Percentiles rank a stretch among this genome's conserved stretches.
Evolutionary conservation across 2,329 filamentous ascomycete species (phyloP).

Genomic region (Ilyonectria destructans): DNA sequence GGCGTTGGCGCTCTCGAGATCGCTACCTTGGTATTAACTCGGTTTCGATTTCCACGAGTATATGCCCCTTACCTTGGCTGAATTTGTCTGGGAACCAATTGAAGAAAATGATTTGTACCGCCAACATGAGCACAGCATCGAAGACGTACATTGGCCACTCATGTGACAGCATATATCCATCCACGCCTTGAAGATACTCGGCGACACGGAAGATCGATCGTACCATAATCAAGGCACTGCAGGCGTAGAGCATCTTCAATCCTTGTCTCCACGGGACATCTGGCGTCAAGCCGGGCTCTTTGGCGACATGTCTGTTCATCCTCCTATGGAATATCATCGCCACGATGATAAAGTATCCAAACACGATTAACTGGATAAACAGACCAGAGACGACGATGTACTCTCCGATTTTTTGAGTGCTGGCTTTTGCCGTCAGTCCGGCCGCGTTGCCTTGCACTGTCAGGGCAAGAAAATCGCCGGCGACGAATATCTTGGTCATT

Average conservation of each 20-base stretch:
- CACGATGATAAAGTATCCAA: constrained; percentile 28
- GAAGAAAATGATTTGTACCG: constrained; percentile 35
- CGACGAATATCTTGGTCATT: constrained; percentile 35
- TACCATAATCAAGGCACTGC: constrained; percentile 18
- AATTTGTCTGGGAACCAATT: constrained; percentile 26
- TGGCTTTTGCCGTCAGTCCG: constrained; percentile 19
- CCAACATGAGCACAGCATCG: constrained; percentile 31
- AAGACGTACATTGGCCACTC: constrained; percentile 39
- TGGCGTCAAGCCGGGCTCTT: not conserved
- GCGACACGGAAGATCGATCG: constrained; percentile 34
- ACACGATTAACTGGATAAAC: constrained; percentile 5
- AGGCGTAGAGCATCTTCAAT: constrained; percentile 33
- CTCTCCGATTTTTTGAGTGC: constrained; percentile 12
- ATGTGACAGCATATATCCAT: constrained; percentile 34
- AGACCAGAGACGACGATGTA: constrained; percentile 27
- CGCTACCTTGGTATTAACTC: not conserved
- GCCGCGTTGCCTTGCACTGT: constrained; percentile 33
- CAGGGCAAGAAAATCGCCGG: constrained; percentile 34
- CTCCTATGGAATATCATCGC: constrained; percentile 24
- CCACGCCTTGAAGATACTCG: constrained; percentile 34
- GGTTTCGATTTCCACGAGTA: not conserved
- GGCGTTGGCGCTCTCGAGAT: too few relatives aligned
- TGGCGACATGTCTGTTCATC: constrained; percentile 11
- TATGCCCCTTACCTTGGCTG: not conserved
- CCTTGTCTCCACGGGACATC: constrained; percentile 26